These are phyloP conservation scores for Pseudogymnoascus sp. DNA, from an alignment of 2,329 filamentous ascomycete species.

Conservation along the genomic window DNA sequence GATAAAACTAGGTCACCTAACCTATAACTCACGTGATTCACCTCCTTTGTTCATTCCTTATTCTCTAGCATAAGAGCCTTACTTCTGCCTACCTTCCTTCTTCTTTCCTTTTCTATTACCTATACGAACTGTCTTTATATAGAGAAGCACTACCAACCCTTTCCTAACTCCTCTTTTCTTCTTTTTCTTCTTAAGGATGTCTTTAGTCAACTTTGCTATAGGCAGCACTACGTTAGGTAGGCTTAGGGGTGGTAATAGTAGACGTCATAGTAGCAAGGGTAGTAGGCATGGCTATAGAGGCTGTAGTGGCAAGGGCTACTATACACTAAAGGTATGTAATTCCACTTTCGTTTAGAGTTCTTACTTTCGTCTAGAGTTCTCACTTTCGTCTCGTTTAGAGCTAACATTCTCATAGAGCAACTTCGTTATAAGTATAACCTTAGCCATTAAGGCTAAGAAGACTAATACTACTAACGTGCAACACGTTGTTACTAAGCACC, in stretches of 20 bases:
- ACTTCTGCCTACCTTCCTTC: not conserved
- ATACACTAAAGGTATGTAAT: not conserved
- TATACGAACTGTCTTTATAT: not conserved
- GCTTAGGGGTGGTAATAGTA: not conserved
- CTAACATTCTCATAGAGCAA: not conserved
- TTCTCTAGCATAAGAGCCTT: not conserved
- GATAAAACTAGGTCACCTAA: no score
- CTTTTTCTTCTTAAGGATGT: not conserved
- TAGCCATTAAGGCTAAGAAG: not conserved
- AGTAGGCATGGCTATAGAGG: no score
- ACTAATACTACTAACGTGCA: not conserved
- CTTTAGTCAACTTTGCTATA: not conserved
- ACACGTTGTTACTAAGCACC: not conserved
- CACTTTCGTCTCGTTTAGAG: not conserved
- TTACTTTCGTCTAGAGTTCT: no score
- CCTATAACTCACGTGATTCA: no score
- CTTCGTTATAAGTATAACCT: not conserved
- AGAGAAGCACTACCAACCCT: not conserved
- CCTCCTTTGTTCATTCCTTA: no score
- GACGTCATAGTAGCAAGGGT: not conserved
- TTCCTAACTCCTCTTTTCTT: not conserved
- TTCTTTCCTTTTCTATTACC: not conserved
- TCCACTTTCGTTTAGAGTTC: no score
- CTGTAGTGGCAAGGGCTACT: not conserved
- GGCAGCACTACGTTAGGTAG: not conserved